A percentile compares a stretch with the other conserved stretches of the same genome.
phyloP scores from a whole-genome alignment of 164 flowering plant genomes.

The Liquidambar formosana region DNA sequence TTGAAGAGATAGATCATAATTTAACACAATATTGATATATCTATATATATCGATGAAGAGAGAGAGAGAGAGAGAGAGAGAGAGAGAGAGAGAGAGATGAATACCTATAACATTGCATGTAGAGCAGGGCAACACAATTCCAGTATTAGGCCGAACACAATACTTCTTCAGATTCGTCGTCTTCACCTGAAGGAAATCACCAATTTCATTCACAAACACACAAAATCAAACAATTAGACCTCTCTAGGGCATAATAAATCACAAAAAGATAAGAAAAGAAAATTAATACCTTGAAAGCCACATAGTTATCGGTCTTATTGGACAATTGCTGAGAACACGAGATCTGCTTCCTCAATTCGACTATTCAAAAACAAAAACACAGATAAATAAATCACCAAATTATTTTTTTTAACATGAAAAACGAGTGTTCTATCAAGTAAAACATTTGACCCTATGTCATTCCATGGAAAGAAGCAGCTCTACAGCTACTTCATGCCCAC shows the following conservation, averaged over 20 bases:
- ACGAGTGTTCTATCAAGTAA: too few species aligned
- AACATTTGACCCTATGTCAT: too few species aligned
- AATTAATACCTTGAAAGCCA: conserved; percentile 59
- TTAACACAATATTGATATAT: background rate
- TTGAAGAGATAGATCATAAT: background rate
- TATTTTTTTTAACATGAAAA: too few species aligned
- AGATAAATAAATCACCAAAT: conserved; percentile 4
- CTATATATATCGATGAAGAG: background rate
- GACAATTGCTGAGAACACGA: conserved; percentile 43
- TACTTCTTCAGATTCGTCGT: conserved; percentile 90
- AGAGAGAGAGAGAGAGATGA: background rate
- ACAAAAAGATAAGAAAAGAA: conserved; percentile 4
- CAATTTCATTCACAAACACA: conserved; percentile 1
- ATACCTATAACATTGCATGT: conserved; percentile 69
- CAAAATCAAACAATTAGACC: conserved; percentile 3
- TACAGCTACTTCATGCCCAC: too few species aligned
- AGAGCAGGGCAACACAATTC: conserved; percentile 62
- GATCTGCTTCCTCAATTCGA: conserved; percentile 60
- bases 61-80: too few species aligned
- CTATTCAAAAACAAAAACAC: conserved; percentile 22
- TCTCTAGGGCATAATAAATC: background rate
- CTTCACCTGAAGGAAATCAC: conserved; percentile 50
- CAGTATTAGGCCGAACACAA: conserved; percentile 82
- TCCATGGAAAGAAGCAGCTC: too few species aligned
- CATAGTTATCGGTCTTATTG: conserved; percentile 45